phyloP scores from a whole-genome alignment of 73 alveolate species.

The Breviolum minutum region DNA sequence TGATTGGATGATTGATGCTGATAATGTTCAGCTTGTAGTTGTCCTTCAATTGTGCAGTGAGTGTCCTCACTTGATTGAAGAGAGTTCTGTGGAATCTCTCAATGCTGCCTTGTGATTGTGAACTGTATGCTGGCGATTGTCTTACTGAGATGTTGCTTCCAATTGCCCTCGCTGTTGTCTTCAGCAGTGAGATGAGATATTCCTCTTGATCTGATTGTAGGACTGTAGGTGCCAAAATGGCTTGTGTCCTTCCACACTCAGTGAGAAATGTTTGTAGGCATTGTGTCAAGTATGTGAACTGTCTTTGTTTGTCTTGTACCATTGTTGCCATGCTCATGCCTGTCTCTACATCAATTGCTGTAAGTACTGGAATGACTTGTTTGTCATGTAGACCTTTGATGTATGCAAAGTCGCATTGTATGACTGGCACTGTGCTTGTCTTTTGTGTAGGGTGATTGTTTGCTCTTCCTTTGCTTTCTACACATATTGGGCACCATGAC shows the following conservation, averaged over 20 bases:
- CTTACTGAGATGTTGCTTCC: not conserved
- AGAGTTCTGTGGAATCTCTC: not conserved
- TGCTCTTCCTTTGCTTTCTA: not conserved
- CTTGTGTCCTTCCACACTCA: no score
- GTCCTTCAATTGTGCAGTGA: not conserved
- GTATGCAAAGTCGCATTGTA: constrained; percentile 38
- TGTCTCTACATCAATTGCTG: no score
- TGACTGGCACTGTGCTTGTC: not conserved
- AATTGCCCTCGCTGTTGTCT: not conserved
- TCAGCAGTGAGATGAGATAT: no score
- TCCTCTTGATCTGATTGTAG: no score
- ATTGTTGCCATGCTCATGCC: not conserved
- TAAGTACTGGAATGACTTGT: not conserved
- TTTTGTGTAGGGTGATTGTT: not conserved
- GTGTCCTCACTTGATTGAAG: not conserved
- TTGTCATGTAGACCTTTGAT: not conserved
- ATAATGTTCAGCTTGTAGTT: no score
- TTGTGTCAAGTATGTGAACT: not conserved
- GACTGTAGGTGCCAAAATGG: no score
- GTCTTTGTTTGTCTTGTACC: not conserved
- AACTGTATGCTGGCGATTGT: not conserved
- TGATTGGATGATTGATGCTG: not conserved
- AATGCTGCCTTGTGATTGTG: constrained; percentile 2
- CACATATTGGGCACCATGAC: not conserved
- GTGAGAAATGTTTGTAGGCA: not conserved